Evolutionary conservation across 495 filamentous ascomycete species (phyloP), one percentile per base, ranked within the genome.

Genomic region (Penicillium tannophilum): DNA sequence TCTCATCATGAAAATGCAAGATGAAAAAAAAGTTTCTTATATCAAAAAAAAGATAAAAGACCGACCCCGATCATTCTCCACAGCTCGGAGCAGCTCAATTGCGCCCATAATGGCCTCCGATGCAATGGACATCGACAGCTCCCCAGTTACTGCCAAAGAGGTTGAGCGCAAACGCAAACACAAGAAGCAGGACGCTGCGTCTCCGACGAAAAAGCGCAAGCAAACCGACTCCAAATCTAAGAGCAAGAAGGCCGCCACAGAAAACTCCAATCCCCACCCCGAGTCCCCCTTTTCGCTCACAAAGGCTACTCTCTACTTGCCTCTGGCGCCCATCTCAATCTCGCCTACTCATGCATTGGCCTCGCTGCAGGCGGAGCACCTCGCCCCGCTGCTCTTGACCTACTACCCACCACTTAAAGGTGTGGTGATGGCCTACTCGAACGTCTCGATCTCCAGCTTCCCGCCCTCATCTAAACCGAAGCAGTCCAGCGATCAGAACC

Each of bases 371-470:
- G 86, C 87, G 41, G 88, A 91, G 65, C 87, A 92, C 67, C 80
- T 92, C 43, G 89, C 90, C 17, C 89, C 90, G 14, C 78, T 91
- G 17, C 79, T 93, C 30, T 82, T 93, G 39, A 86, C 81, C 28
- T 93, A 90, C 74, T 91, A 86, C 62, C 82, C 89, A 9, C 88
- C 88, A 3, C 75, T 92, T 53, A 73, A 80, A 31, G 90, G 88
- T 39, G 82, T 92, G 14, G 68, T 93, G 8, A 78, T 93, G 64
- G 86, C 88, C 11, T 92, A 90, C 75, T 77, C 70, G 56, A 85
- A 93, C 66, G 72, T 77, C 19, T 74, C 74, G 2, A 80, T 82
- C 33, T 77, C 79, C 6, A 76, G 76, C 49, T 61, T 51, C 17
- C 69, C 65, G 10, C 74, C 74, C 9, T 47, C 55, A 24, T 60